A percentile compares a stretch with the other conserved stretches of the same genome.
These are phyloP conservation scores for Exutisphaerella laricina DNA, from an alignment of 2,329 filamentous ascomycete species.

Conservation along the genomic window DNA sequence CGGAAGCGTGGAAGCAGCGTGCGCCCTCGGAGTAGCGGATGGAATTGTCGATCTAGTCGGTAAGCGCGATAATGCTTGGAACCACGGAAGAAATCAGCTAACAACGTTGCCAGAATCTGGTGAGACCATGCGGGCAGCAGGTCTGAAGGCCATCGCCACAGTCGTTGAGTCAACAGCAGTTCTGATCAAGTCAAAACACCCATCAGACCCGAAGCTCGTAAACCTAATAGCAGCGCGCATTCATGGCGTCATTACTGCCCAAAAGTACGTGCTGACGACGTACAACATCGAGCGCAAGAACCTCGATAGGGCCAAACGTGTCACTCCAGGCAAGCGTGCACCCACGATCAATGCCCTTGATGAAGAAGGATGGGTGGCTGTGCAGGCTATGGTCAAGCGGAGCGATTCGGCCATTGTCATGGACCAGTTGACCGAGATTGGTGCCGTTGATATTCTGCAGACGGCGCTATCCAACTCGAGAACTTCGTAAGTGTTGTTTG, in stretches of 20 bases:
- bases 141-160: constrained; percentile 88
- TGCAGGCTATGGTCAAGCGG: constrained; percentile 88
- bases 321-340: constrained; percentile 90
- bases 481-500: constrained; percentile 36
- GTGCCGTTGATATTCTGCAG: constrained; percentile 80
- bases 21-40: constrained; percentile 89
- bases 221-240: constrained; percentile 82
- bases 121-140: constrained; percentile 95
- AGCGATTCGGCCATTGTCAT: constrained; percentile 79
- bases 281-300: constrained; percentile 80
- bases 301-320: constrained; percentile 61
- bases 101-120: constrained; percentile 67
- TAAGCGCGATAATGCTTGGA: constrained; percentile 45
- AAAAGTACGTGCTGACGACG: constrained; percentile 89
- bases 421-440: constrained; percentile 71
- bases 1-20: constrained; percentile 95
- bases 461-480: constrained; percentile 78
- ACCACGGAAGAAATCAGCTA: neutral
- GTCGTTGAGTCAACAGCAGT: constrained; percentile 84
- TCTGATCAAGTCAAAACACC: constrained; percentile 81
- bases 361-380: constrained; percentile 87
- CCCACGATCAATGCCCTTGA: constrained; percentile 88
- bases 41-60: constrained; percentile 97
- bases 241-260: constrained; percentile 87
- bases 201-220: constrained; percentile 73